Evolutionary conservation across 1,284 basidiomycete genomes (phyloP), one percentile per base, ranked within the genome.

Genomic region (Austroboletus niveus): DNA sequence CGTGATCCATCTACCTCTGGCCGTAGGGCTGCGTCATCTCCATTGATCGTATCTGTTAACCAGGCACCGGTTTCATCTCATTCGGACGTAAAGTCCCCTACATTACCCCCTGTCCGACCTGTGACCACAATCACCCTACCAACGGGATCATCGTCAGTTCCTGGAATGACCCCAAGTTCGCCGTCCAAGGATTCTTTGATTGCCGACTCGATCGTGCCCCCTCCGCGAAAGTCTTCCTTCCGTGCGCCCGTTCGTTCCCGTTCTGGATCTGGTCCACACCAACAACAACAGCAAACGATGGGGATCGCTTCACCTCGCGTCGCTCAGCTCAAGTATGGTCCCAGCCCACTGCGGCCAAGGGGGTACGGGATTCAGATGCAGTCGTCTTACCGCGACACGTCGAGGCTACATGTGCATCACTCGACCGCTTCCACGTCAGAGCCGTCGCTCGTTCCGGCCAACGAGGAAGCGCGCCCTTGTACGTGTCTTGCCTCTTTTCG

Each of bases 381-480:
- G 57, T 76, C 68, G 40, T 66, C 67, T 40, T 70, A 70, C 57
- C 76, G 78, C 49, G 81, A 82, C 48, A 64, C 71, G 14, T 69
- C 74, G 43, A 77, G 76, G 45, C 72, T 87, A 43, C 78, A 80
- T 11, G 78, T 81, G 27, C 76, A 84, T 48, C 82, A 82, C 35
- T 82, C 84, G 31, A 80, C 78, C 8, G 86, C 87, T 41, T 89
- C 86, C 47, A 85, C 78, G 54, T 91, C 88, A 36, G 87, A 91
- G 67, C 87, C 89, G 6, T 89, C 87, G 8, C 74, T 90, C 40
- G 65, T 89, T 49, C 74, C 83, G 20, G 68, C 64, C 35, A 70
- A 72, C 35, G 80, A 82, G 47, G 80, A 78, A 41, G 61, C 65
- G 3, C 75, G 73, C 49, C 57, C 69, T 47, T 70, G 82, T 80